Conservation (phyloP, 1,139 yeast species). For the Yamadazyma atlantica region DNA sequence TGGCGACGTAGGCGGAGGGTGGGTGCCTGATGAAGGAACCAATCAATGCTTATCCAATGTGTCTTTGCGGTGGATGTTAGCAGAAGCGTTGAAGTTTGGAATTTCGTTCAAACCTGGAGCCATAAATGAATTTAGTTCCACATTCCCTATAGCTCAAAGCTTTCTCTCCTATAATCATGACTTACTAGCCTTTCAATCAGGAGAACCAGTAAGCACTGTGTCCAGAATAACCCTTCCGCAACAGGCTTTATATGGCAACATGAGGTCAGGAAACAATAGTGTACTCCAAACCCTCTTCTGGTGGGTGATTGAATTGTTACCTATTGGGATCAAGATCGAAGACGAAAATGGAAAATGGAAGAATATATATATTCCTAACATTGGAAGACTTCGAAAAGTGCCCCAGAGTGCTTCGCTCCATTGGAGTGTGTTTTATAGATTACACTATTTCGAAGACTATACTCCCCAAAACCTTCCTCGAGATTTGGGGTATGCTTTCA, state of each 20-base stretch:
- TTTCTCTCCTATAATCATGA: conserved; percentile 52
- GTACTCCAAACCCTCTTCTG: conserved; percentile 33
- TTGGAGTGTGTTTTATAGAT: conserved; percentile 63
- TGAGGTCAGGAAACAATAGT: conserved; percentile 19
- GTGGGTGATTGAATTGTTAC: conserved; percentile 64
- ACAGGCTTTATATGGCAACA: conserved; percentile 25
- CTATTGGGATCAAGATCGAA: conserved; percentile 52
- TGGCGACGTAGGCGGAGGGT: conserved; percentile 69
- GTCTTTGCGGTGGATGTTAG: conserved; percentile 59
- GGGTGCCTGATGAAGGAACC: conserved; percentile 46
- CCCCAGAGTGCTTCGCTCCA: conserved; percentile 51
- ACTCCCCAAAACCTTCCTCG: conserved; percentile 45
- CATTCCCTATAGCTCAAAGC: conserved; percentile 36
- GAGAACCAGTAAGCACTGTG: background rate
- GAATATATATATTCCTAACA: conserved; percentile 48
- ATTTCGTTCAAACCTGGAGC: conserved; percentile 42
- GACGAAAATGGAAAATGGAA: conserved; percentile 46
- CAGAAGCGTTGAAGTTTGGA: conserved; percentile 51
- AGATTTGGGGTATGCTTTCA: conserved; percentile 21
- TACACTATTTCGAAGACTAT: conserved; percentile 45
- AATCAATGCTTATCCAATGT: conserved; percentile 32
- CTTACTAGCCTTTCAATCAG: conserved; percentile 21
- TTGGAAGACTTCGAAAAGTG: conserved; percentile 50
- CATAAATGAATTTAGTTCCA: conserved; percentile 36
- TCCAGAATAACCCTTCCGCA: conserved; percentile 6